phyloP scores from a whole-genome alignment of 1,139 yeast genomes.

The Geotrichum macrosporum region DNA sequence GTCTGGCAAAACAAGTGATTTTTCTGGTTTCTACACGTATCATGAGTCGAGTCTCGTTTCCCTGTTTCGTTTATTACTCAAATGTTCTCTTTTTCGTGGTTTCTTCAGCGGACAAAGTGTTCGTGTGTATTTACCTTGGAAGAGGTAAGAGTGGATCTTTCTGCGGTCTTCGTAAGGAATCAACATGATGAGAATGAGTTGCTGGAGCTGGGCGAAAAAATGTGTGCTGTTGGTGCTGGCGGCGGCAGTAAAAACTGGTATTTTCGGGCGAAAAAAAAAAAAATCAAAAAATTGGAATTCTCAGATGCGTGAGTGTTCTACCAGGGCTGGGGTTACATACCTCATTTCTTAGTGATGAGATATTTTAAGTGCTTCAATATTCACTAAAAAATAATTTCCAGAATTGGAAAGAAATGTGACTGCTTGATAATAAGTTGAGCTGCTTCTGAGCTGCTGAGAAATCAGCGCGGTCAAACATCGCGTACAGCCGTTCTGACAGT shows the following conservation, averaged over 20 bases:
- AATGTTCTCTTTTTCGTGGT: too few relatives aligned
- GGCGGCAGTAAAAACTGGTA: background rate
- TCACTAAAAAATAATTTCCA: too few relatives aligned
- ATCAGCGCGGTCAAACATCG: too few relatives aligned
- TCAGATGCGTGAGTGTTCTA: background rate
- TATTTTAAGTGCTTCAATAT: conserved; percentile 3
- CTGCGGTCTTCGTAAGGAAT: conserved; percentile 99
- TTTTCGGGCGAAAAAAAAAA: background rate
- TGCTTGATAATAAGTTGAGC: too few relatives aligned
- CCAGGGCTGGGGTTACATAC: conserved; percentile 7
- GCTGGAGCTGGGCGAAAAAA: conserved; percentile 1
- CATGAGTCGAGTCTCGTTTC: too few relatives aligned
- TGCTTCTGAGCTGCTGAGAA: too few relatives aligned
- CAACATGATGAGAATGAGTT: conserved; percentile 61
- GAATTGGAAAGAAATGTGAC: too few relatives aligned
- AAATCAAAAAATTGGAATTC: background rate
- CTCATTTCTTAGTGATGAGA: background rate
- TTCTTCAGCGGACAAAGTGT: too few relatives aligned
- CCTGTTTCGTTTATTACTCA: too few relatives aligned
- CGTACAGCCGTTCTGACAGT: too few relatives aligned
- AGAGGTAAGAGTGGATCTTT: conserved; percentile 98
- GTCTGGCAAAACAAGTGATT: too few relatives aligned
- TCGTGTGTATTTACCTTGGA: conserved; percentile 72
- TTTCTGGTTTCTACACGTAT: too few relatives aligned
- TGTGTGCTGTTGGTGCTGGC: conserved; percentile 1